Percentiles rank a stretch among this genome's conserved stretches.
These are phyloP conservation scores for Schizophyllum amplum DNA, from an alignment of 1,284 basidiomycete genomes.

Conservation along the genomic window DNA sequence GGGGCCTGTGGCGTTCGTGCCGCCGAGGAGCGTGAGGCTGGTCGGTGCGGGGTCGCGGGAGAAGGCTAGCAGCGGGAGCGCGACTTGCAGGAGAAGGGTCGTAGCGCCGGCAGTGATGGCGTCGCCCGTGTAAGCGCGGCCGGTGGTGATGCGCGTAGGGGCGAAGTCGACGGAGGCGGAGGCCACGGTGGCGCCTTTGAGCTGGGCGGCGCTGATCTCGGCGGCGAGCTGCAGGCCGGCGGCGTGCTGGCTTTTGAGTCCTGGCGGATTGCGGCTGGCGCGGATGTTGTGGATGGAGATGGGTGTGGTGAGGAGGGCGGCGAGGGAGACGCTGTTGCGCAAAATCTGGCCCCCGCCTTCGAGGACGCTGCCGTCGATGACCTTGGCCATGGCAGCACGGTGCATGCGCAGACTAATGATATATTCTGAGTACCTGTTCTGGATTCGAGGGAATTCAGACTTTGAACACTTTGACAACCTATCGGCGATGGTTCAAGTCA, in stretches of 20 bases:
- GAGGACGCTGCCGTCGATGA: slow-evolving; percentile 37
- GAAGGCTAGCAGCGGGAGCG: slow-evolving; percentile 61
- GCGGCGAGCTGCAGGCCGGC: slow-evolving; percentile 56
- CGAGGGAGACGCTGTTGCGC: slow-evolving; percentile 54
- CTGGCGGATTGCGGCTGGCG: slow-evolving; percentile 43
- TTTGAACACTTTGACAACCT: no score
- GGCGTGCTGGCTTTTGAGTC: slow-evolving; percentile 56
- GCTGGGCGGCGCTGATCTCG: slow-evolving; percentile 42
- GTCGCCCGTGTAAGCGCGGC: slow-evolving; percentile 46
- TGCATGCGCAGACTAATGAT: no score
- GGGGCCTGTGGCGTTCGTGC: slow-evolving; percentile 67
- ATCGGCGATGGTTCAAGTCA: no score
- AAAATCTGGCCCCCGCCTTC: slow-evolving; percentile 69
- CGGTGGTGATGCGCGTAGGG: slow-evolving; percentile 37
- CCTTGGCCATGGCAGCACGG: slow-evolving; percentile 17
- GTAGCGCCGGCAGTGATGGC: slow-evolving; percentile 62
- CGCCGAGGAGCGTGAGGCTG: slow-evolving; percentile 46
- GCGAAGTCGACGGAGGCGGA: slow-evolving; percentile 44
- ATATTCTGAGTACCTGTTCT: no score
- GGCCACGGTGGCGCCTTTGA: slow-evolving; percentile 41
- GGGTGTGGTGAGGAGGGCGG: slow-evolving; percentile 49
- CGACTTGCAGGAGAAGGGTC: slow-evolving; percentile 61
- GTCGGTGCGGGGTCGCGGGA: slow-evolving; percentile 27
- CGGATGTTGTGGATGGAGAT: slow-evolving; percentile 55
- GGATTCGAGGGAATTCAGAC: no score